Evolutionary conservation across 2,329 filamentous ascomycete genomes (phyloP).

Genomic region (Ploettnerulaceae sp.): DNA sequence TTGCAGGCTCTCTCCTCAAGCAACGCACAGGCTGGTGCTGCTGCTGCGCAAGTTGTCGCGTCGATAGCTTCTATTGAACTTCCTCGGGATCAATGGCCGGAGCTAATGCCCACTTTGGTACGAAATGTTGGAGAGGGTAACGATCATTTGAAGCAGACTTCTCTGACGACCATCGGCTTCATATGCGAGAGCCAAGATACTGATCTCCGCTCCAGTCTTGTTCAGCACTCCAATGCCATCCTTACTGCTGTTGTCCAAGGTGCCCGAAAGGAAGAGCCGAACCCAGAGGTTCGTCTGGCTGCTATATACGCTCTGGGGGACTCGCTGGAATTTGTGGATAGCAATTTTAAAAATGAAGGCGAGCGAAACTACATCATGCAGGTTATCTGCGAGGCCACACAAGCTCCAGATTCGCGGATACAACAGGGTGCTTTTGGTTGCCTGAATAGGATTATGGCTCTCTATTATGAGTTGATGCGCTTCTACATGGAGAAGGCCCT

Average conservation of each 20-base stretch:
- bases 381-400: slow-evolving; percentile 97
- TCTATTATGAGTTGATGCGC: slow-evolving; percentile 99
- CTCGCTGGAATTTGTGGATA: slow-evolving; percentile 93
- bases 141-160: slow-evolving; percentile 89
- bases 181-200: slow-evolving; percentile 94
- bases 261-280: slow-evolving; percentile 92
- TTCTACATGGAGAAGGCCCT: slow-evolving; percentile 99
- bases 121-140: slow-evolving; percentile 85
- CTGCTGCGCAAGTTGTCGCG: slow-evolving; percentile 90
- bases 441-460: slow-evolving; percentile 95
- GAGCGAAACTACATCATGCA: slow-evolving; percentile 99
- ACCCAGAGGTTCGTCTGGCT: slow-evolving; percentile 82
- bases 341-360: slow-evolving; percentile 98
- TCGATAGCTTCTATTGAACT: slow-evolving; percentile 94
- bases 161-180: slow-evolving; percentile 93
- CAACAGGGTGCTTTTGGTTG: slow-evolving; percentile 96
- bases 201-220: slow-evolving; percentile 75
- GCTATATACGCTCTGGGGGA: slow-evolving; percentile 93
- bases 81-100: slow-evolving; percentile 86
- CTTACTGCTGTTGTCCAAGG: slow-evolving; percentile 96
- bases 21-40: slow-evolving; percentile 78
- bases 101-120: slow-evolving; percentile 83
- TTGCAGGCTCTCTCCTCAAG: slow-evolving; percentile 78
- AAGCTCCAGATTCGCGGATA: slow-evolving; percentile 84
- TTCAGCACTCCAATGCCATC: slow-evolving; percentile 92